Percentiles rank a stretch among this genome's conserved stretches.
Evolutionary conservation across 169 alveolate genomes (phyloP).

Genomic region (Eimeria maxima): DNA sequence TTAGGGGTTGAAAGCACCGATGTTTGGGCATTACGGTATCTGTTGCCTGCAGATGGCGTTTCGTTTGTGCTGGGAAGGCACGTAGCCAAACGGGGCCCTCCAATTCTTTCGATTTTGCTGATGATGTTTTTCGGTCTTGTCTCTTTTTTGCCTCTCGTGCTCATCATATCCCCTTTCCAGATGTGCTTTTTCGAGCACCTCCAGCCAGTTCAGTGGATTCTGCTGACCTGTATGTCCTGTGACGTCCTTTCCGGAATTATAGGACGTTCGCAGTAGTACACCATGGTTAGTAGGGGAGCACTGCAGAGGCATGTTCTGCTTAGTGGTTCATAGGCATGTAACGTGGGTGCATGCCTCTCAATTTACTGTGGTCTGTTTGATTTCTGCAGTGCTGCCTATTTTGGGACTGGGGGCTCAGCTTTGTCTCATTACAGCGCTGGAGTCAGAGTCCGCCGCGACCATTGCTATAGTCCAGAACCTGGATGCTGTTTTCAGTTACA

Average conservation of each 20-base stretch:
- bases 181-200: background rate
- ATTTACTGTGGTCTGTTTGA: background rate
- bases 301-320: background rate
- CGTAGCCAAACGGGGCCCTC: constrained; percentile 62
- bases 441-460: constrained; percentile 48
- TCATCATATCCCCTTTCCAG: constrained; percentile 9
- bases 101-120: constrained; percentile 47
- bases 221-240: background rate
- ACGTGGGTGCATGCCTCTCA: background rate
- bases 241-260: no score
- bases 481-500: constrained; percentile 67
- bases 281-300: background rate
- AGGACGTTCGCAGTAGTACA: background rate
- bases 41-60: constrained; percentile 44
- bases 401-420: constrained; percentile 69
- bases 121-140: constrained; percentile 69
- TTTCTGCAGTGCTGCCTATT: constrained; percentile 22
- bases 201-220: background rate
- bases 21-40: background rate
- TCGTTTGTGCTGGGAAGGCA: constrained; percentile 67
- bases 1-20: background rate
- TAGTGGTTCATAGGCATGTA: background rate
- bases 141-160: constrained; percentile 43
- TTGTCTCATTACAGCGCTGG: constrained; percentile 58
- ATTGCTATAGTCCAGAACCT: constrained; percentile 59